Base-by-base conservation (phyloP, 2,329 filamentous ascomycete species). In the Chaetomiaceae sp. region DNA sequence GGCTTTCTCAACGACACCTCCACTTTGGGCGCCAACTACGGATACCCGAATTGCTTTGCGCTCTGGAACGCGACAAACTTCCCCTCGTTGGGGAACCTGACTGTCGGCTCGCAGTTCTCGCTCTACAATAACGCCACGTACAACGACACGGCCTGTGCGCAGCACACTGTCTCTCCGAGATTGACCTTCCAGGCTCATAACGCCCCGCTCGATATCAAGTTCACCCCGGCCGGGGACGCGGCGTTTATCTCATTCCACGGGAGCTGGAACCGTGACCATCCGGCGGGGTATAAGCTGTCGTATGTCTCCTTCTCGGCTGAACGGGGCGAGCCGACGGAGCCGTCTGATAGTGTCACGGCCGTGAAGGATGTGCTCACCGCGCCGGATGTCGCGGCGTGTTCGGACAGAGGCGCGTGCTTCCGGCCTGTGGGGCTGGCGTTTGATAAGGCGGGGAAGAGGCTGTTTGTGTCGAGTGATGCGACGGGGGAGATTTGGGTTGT, bases 171-270 rank as follows among this genome's bases (percentile, higher is more conserved):
- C 17, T 59, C 75, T 3, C 79, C 87, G 57, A 56, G 81, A 1
- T 70, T 90, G 25, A 81, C 80, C 5, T 79, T 80, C 61, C 71
- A 72, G 47, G 80, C 87, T 1, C 88, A 91, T 64, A 84, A 78
- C 65, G 86, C 87, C 0, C 88, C 88, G 0, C 72, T 90, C 1
- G 85, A 89, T 59, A 80, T 90, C 63, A 81, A 82, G 56, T 91
- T 91, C 71, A 75, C 80, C 58, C 63, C 72, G 0, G 17, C 15
- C 9, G 69, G 75, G 37, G 80, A 80, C 33, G 78, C 75, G 2
- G 85, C 84, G 1, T 90, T 81, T 69, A 71, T 91, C 17, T 75
- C 82, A 0, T 88, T 90, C 69, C 87, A 89, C 66, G 87, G 87
- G 14, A 85, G 81, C 67, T 89, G 86, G 72, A 69, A 76, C 62